phyloP scores from a whole-genome alignment of 306 rosid genomes.

The Glycine tomentella region DNA sequence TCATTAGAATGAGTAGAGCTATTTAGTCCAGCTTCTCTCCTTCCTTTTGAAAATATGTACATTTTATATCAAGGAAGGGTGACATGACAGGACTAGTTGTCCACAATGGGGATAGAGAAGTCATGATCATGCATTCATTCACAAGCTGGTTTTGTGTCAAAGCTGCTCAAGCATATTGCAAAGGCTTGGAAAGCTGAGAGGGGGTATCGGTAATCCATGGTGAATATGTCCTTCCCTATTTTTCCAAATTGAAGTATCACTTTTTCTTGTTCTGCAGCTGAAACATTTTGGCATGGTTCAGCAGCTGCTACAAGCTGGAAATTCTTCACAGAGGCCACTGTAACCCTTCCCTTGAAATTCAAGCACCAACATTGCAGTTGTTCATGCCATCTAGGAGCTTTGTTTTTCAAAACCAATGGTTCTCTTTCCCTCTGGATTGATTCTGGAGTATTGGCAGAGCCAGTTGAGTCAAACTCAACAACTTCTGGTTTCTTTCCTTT shows the following conservation, averaged over 20 bases:
- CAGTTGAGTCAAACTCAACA: conserved; percentile 45
- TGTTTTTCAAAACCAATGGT: conserved; percentile 78
- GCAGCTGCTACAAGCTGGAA: conserved; percentile 91
- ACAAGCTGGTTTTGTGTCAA: conserved; percentile 97
- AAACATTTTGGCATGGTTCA: conserved; percentile 65
- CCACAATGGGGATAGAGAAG: conserved; percentile 8
- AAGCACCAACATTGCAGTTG: conserved; percentile 98
- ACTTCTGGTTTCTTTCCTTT: conserved; percentile 58
- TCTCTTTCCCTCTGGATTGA: conserved; percentile 43
- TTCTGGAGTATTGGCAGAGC: conserved; percentile 42
- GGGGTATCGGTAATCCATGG: conserved; percentile 96
- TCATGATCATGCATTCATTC: conserved; percentile 61
- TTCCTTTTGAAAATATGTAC: conserved; percentile 56
- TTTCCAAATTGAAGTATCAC: conserved; percentile 92
- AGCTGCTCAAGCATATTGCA: conserved; percentile 93
- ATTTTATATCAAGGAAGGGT: conserved; percentile 49
- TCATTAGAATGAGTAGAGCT: conserved; percentile 39
- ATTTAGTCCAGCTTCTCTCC: conserved; percentile 46
- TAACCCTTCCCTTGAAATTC: conserved; percentile 94
- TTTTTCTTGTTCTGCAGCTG: conserved; percentile 80
- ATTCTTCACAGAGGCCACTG: conserved; percentile 95
- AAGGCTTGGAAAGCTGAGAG: conserved; percentile 97
- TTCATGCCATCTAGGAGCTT: conserved; percentile 96
- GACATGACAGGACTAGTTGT: conserved; percentile 31
- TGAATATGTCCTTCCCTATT: conserved; percentile 93